Evolutionary conservation across 2,329 filamentous ascomycete genomes (phyloP).

Genomic region (Akanthomyces muscarius): DNA sequence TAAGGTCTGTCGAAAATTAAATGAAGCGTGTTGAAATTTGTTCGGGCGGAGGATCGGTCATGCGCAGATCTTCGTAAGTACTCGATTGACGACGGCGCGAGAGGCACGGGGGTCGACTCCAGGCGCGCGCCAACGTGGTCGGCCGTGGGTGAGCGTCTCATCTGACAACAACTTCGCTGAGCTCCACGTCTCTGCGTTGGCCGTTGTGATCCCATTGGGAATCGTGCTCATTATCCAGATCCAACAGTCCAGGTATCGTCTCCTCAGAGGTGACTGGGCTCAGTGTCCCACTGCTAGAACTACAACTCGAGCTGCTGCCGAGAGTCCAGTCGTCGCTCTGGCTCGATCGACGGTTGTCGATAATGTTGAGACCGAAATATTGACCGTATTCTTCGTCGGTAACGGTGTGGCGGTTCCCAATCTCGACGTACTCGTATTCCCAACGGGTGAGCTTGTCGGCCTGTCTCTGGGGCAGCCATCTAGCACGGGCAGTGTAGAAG

Average conservation of each 20-base stretch:
- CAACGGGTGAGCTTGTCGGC: constrained; percentile 82
- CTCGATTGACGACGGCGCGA: neutral
- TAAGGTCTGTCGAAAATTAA: constrained; percentile 32
- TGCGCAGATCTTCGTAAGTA: neutral
- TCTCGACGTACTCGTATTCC: constrained; percentile 93
- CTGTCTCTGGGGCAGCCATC: constrained; percentile 79
- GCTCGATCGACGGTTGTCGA: constrained; percentile 39
- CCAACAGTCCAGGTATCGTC: constrained; percentile 31
- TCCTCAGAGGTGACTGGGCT: constrained; percentile 48
- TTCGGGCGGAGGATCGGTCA: constrained; percentile 20
- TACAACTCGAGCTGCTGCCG: constrained; percentile 69
- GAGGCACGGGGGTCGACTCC: neutral
- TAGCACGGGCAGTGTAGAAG: constrained; percentile 77
- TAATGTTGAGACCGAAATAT: constrained; percentile 44
- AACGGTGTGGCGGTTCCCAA: constrained; percentile 57
- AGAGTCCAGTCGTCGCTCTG: constrained; percentile 88
- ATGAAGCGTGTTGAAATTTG: constrained; percentile 25
- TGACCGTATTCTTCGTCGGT: constrained; percentile 45
- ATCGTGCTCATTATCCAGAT: constrained; percentile 35
- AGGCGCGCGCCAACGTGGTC: neutral
- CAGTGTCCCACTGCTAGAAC: constrained; percentile 46
- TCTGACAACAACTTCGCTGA: constrained; percentile 42
- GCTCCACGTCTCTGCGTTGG: constrained; percentile 39
- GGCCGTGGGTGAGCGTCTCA: neutral
- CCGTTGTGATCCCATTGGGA: constrained; percentile 37